Conservation (phyloP, 257 asterid genomes). For the Plectranthus barbatus region DNA sequence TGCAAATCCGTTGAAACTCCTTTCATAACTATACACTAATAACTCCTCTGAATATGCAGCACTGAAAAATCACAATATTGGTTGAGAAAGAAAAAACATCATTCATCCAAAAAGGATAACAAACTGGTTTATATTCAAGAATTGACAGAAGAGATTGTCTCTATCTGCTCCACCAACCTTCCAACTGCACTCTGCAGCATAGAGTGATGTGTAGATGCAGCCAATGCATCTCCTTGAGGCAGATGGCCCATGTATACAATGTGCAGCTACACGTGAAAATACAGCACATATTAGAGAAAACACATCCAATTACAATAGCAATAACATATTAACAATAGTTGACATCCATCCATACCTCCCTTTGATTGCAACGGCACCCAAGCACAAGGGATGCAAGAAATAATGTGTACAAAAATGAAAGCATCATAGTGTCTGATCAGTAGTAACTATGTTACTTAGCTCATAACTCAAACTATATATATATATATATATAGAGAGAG, state of each 20-base stretch:
- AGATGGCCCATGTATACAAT: slow-evolving; percentile 33
- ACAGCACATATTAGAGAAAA: background rate
- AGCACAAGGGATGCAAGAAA: slow-evolving; percentile 23
- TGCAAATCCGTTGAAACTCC: slow-evolving; percentile 59
- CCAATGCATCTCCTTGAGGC: slow-evolving; percentile 19
- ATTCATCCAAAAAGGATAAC: background rate
- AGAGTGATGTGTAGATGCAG: slow-evolving; percentile 29
- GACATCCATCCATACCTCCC: slow-evolving; percentile 17
- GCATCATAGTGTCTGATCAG: background rate
- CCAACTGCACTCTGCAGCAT: slow-evolving; percentile 35
- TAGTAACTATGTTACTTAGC: background rate
- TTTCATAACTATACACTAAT: slow-evolving; percentile 38
- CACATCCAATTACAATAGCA: background rate
- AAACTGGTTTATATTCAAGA: background rate
- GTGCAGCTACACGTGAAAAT: slow-evolving; percentile 17
- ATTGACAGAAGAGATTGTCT: too few relatives aligned
- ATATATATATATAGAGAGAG: slow-evolving; percentile 4
- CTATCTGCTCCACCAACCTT: slow-evolving; percentile 18
- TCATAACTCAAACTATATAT: background rate
- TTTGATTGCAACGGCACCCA: slow-evolving; percentile 17
- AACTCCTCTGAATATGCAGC: slow-evolving; percentile 26
- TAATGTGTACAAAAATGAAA: slow-evolving; percentile 8
- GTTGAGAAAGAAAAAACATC: too few relatives aligned
- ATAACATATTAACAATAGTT: background rate
- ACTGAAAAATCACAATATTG: slow-evolving; percentile 16